Evolutionary conservation across 257 asterid genomes (phyloP).

Genomic region (Gentiana macrophylla): DNA sequence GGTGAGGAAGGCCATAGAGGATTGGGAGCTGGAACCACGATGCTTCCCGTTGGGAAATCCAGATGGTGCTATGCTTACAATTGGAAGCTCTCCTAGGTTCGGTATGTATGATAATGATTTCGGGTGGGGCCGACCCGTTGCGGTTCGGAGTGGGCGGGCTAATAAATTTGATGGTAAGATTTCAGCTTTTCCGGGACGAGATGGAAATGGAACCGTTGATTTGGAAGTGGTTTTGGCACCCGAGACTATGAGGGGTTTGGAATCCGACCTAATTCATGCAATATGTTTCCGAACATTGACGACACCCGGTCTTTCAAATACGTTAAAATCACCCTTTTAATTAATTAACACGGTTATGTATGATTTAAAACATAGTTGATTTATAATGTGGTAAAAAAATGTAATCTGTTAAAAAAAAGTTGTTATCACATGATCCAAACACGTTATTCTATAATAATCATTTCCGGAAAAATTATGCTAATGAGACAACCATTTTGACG

Average conservation of each 20-base stretch:
- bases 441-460: too few species aligned
- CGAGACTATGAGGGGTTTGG: constrained; percentile 19
- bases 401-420: too few species aligned
- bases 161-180: constrained; percentile 31
- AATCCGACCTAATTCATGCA: constrained; percentile 29
- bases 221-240: constrained; percentile 28
- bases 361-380: too few species aligned
- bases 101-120: constrained; percentile 34
- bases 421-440: too few species aligned
- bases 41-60: constrained; percentile 28
- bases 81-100: constrained; percentile 33
- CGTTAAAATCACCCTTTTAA: too few species aligned
- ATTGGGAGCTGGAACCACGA: constrained; percentile 25
- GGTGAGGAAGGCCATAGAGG: constrained; percentile 17
- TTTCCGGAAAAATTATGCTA: too few species aligned
- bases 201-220: constrained; percentile 27
- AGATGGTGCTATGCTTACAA: constrained; percentile 31
- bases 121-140: constrained; percentile 33
- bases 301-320: background rate
- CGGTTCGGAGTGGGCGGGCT: constrained; percentile 24
- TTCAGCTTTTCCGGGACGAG: constrained; percentile 25
- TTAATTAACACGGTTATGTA: too few species aligned
- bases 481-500: too few species aligned
- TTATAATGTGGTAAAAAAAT: too few species aligned
- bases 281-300: constrained; percentile 8